Conservation (phyloP, 768 basidiomycete genomes). For the Macrolepiota dolichaula region DNA sequence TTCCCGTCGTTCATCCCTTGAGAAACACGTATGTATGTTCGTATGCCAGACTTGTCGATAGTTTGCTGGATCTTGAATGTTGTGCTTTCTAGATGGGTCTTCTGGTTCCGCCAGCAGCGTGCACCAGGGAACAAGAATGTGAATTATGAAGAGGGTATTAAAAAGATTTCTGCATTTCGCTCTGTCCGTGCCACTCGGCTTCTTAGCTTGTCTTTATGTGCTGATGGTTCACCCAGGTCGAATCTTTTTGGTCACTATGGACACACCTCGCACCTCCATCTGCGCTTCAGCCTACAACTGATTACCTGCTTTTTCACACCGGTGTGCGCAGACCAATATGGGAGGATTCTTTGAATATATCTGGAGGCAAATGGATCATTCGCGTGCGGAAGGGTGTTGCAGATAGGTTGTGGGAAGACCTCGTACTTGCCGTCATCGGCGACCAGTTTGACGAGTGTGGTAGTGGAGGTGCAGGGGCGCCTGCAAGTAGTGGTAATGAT, state of each 20-base stretch:
- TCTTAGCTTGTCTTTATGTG: background rate
- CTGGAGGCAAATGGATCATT: slow-evolving; percentile 94
- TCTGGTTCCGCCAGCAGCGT: slow-evolving; percentile 91
- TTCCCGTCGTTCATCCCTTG: slow-evolving; percentile 61
- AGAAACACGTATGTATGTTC: slow-evolving; percentile 87
- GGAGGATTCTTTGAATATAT: slow-evolving; percentile 88
- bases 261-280: slow-evolving; percentile 89
- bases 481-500: slow-evolving; percentile 1
- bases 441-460: slow-evolving; percentile 68
- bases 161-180: slow-evolving; percentile 85
- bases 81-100: slow-evolving; percentile 65
- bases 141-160: slow-evolving; percentile 94
- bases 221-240: slow-evolving; percentile 51
- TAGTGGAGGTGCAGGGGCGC: slow-evolving; percentile 14
- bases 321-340: slow-evolving; percentile 88
- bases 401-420: slow-evolving; percentile 89
- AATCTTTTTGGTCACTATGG: slow-evolving; percentile 94
- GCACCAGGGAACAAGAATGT: slow-evolving; percentile 85
- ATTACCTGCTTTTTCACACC: slow-evolving; percentile 89
- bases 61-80: slow-evolving; percentile 20
- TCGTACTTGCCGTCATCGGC: slow-evolving; percentile 82
- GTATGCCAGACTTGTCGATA: slow-evolving; percentile 21
- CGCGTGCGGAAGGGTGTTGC: slow-evolving; percentile 88
- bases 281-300: slow-evolving; percentile 81
- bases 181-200: slow-evolving; percentile 50